Evolutionary conservation across 257 asterid species (phyloP).

Genomic region (Oldenlandia corymbosa): DNA sequence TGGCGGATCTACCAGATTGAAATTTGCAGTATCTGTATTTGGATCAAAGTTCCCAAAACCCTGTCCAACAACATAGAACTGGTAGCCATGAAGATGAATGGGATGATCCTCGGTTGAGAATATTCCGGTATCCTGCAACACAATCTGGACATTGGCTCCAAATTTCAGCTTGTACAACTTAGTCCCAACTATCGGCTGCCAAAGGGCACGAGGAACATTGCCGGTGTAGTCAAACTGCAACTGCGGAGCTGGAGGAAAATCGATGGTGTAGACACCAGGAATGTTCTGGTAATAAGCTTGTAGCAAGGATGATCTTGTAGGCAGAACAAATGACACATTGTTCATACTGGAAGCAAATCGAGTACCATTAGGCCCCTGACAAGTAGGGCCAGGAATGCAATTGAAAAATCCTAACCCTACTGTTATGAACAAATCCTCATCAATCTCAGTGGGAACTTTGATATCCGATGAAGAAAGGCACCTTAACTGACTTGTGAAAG

Average conservation of each 20-base stretch:
- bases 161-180: conserved; percentile 40
- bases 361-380: conserved; percentile 64
- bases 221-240: conserved; percentile 55
- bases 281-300: conserved; percentile 49
- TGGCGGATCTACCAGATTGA: conserved; percentile 58
- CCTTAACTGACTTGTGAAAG: conserved; percentile 33
- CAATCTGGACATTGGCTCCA: conserved; percentile 51
- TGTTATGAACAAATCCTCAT: conserved; percentile 41
- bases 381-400: conserved; percentile 49
- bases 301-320: conserved; percentile 35
- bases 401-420: conserved; percentile 52
- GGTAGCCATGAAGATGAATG: conserved; percentile 64
- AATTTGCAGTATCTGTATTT: conserved; percentile 31
- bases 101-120: conserved; percentile 61
- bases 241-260: conserved; percentile 54
- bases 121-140: conserved; percentile 60
- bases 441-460: conserved; percentile 35
- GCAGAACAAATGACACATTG: conserved; percentile 44
- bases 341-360: conserved; percentile 59
- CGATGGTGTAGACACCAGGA: conserved; percentile 43
- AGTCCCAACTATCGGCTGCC: conserved; percentile 48
- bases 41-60: conserved; percentile 59
- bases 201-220: conserved; percentile 43
- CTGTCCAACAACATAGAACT: conserved; percentile 53
- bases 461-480: conserved; percentile 25